Percentiles rank a stretch among this genome's conserved stretches.
These are phyloP conservation scores for Boletus rubroflammeus DNA, from an alignment of 768 basidiomycete genomes.

Conservation along the genomic window DNA sequence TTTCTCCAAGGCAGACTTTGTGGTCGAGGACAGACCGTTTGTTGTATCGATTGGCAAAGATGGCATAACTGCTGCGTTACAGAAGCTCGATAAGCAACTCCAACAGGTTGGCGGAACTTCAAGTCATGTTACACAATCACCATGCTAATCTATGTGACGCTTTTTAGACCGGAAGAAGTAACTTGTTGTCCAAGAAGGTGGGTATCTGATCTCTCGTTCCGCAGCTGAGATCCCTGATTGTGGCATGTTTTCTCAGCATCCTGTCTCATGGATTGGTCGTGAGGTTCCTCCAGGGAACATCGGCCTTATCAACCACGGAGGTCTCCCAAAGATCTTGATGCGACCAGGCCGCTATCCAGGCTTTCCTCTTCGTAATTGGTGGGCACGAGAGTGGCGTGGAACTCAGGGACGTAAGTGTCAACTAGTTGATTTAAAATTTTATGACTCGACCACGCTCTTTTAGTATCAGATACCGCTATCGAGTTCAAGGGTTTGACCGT, in stretches of 20 bases:
- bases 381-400: conserved; percentile 73
- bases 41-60: conserved; percentile 64
- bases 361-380: conserved; percentile 78
- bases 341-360: conserved; percentile 75
- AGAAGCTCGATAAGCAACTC: conserved; percentile 66
- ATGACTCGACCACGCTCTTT: background rate
- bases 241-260: conserved; percentile 33
- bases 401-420: conserved; percentile 57
- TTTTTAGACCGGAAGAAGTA: conserved; percentile 51
- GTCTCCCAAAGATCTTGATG: conserved; percentile 71
- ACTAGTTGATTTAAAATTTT: background rate
- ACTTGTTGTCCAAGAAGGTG: conserved; percentile 62
- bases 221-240: background rate
- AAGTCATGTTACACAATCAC: background rate
- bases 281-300: conserved; percentile 70
- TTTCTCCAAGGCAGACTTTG: conserved; percentile 50
- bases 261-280: conserved; percentile 65
- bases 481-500: conserved; percentile 76
- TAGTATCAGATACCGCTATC: conserved; percentile 80
- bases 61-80: conserved; percentile 66
- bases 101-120: conserved; percentile 26
- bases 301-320: conserved; percentile 80
- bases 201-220: conserved; percentile 10
- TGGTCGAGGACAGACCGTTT: conserved; percentile 59
- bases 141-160: conserved; percentile 2